These are phyloP conservation scores for Fusarium temperatum DNA, from an alignment of 2,329 filamentous ascomycete genomes.

Conservation along the genomic window DNA sequence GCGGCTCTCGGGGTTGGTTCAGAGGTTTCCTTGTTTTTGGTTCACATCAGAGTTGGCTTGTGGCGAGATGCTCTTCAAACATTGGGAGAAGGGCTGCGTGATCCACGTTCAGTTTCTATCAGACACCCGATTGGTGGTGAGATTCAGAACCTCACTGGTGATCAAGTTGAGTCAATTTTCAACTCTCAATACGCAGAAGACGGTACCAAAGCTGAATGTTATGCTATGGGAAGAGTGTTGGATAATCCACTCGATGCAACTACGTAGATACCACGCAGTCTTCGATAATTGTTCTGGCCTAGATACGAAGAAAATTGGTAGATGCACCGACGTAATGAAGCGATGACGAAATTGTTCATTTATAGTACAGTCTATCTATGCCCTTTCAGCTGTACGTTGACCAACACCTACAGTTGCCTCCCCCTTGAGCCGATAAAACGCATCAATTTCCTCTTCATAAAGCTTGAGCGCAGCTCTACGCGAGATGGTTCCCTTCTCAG, in stretches of 20 bases:
- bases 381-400: not conserved
- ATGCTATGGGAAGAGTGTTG: not conserved
- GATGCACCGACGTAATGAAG: fast-evolving
- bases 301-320: fast-evolving
- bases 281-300: fast-evolving
- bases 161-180: not conserved
- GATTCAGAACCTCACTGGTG: fast-evolving
- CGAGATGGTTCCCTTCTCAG: not conserved
- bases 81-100: not conserved
- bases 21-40: not conserved
- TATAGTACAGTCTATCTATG: not conserved
- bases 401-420: not conserved
- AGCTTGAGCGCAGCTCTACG: not conserved
- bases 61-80: not conserved
- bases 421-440: not conserved
- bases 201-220: not conserved
- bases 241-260: not conserved
- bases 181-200: fast-evolving
- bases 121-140: not conserved
- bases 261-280: fast-evolving
- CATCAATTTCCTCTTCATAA: not conserved
- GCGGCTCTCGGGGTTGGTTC: fast-evolving
- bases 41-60: not conserved
- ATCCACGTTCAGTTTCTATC: not conserved
- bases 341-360: fast-evolving